Conservation (phyloP, 768 basidiomycete genomes). For the Rhizopogon vinicolor region DNA sequence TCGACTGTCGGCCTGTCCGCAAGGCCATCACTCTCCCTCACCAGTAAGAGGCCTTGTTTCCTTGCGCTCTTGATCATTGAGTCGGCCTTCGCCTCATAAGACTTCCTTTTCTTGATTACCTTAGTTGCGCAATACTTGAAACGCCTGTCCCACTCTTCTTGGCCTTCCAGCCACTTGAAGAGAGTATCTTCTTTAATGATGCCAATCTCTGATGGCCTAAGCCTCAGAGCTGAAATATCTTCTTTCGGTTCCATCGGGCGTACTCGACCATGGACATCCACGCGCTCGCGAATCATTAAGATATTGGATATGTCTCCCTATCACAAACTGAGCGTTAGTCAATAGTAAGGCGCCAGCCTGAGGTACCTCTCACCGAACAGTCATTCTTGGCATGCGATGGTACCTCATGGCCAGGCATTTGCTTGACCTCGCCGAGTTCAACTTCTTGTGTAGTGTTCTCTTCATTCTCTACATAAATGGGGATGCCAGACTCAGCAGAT, state of each 20-base stretch:
- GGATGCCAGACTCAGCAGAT: slow-evolving; percentile 13
- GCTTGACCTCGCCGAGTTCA: slow-evolving; percentile 15
- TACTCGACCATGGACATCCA: slow-evolving; percentile 53
- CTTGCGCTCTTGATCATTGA: slow-evolving; percentile 40
- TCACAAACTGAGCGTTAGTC: background rate
- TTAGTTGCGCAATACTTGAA: slow-evolving; percentile 38
- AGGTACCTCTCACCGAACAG: background rate
- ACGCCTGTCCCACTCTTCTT: slow-evolving; percentile 56
- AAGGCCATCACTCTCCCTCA: background rate
- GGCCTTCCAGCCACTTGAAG: slow-evolving; percentile 59
- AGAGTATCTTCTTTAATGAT: slow-evolving; percentile 71
- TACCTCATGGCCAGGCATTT: background rate
- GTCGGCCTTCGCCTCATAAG: slow-evolving; percentile 41
- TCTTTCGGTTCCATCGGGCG: slow-evolving; percentile 60
- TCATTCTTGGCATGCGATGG: background rate
- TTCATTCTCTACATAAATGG: slow-evolving; percentile 27
- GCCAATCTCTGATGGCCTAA: slow-evolving; percentile 56
- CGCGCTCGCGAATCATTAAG: slow-evolving; percentile 68
- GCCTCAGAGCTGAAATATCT: slow-evolving; percentile 47
- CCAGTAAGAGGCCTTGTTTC: slow-evolving; percentile 38
- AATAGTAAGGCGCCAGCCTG: background rate
- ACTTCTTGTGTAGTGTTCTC: slow-evolving; percentile 15
- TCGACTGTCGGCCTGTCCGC: slow-evolving; percentile 1
- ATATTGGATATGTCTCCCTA: slow-evolving; percentile 24
- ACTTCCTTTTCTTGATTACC: slow-evolving; percentile 39